A percentile compares a stretch with the other conserved stretches of the same genome.
Conservation (phyloP, 768 basidiomycete species). For the Scleroderma citrinum region DNA sequence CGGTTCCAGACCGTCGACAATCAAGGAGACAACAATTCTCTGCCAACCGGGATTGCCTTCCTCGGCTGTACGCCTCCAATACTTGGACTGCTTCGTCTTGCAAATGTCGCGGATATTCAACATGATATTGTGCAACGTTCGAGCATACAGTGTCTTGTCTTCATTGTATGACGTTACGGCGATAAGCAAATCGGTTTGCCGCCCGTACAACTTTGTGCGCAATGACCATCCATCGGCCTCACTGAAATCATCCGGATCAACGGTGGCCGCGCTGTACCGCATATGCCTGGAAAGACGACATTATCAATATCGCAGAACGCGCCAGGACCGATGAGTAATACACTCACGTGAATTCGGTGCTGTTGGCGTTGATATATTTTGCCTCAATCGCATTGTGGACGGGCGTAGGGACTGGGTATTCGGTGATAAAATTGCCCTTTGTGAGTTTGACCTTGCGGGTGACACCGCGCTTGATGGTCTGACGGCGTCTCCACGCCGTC, state of each 20-base stretch:
- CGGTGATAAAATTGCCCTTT: slow-evolving; percentile 86
- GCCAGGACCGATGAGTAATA: neutral
- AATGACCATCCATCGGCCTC: slow-evolving; percentile 80
- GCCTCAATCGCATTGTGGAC: slow-evolving; percentile 77
- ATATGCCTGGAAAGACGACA: slow-evolving; percentile 50
- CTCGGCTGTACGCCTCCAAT: slow-evolving; percentile 78
- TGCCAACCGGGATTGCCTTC: slow-evolving; percentile 88
- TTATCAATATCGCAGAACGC: neutral
- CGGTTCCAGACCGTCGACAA: slow-evolving; percentile 87
- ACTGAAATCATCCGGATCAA: slow-evolving; percentile 85
- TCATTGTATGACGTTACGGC: slow-evolving; percentile 94
- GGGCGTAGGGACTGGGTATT: slow-evolving; percentile 83
- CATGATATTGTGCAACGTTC: slow-evolving; percentile 95
- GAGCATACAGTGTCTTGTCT: slow-evolving; percentile 86
- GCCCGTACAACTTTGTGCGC: slow-evolving; percentile 77
- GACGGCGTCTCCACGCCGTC: slow-evolving; percentile 66
- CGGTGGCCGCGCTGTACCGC: slow-evolving; percentile 90
- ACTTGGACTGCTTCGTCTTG: slow-evolving; percentile 92
- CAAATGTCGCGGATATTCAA: slow-evolving; percentile 96
- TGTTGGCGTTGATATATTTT: slow-evolving; percentile 64
- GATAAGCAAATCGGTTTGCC: slow-evolving; percentile 89
- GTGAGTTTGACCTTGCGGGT: slow-evolving; percentile 94
- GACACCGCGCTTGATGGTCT: slow-evolving; percentile 88
- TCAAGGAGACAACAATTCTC: slow-evolving; percentile 82
- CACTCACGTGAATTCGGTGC: slow-evolving; percentile 87